Base-by-base conservation (phyloP, 1,139 yeast genomes). In the Hansenula sp. region DNA sequence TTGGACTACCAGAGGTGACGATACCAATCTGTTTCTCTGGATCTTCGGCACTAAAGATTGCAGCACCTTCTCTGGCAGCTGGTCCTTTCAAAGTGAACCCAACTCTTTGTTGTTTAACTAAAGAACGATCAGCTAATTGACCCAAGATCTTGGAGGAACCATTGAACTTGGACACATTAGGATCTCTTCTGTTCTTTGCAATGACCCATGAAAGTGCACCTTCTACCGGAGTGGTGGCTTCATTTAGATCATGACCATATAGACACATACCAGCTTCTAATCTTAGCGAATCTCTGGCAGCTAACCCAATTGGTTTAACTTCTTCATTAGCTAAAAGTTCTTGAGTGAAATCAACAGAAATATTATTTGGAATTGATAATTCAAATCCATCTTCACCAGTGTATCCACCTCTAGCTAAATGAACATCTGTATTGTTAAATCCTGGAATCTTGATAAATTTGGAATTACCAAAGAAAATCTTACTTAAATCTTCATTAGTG, bases 361-460 rank as follows among this genome's bases (percentile, higher is more conserved):
- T 77, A 7, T 64, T 61, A 41, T 74, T 73, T 16, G 92, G 87
- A 45, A 92, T 80, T 11, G 95, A 83, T 46, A 92, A 75, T 59
- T 92, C 98, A 62, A 92, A 90, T 2, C 98, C 98, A 60, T 92
- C 98, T 65, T 92, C 98, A 25, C 98, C 98, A 5, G 98, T 92
- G 68, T 92, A 92, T 1, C 98, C 98, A 22, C 96, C 87, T 64
- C 98, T 82, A 10, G 96, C 88, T 26, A 87, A 73, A 57, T 88
- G 95, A 44, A 85, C 45, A 14, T 71, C 71, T 29, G 65, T 60
- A 25, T 54, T 53, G 40, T 50, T 50, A 44, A 52, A 53, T 10
- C 47, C 40, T 29, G 56, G 52, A 21, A 87, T 61, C 35, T 68
- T 69, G 37, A 83, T 67, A 51, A 69, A 75, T 33, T 73, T 73